These are phyloP conservation scores for Globisporangium spinosum DNA, from an alignment of 352 stramenopile species.

Conservation along the genomic window DNA sequence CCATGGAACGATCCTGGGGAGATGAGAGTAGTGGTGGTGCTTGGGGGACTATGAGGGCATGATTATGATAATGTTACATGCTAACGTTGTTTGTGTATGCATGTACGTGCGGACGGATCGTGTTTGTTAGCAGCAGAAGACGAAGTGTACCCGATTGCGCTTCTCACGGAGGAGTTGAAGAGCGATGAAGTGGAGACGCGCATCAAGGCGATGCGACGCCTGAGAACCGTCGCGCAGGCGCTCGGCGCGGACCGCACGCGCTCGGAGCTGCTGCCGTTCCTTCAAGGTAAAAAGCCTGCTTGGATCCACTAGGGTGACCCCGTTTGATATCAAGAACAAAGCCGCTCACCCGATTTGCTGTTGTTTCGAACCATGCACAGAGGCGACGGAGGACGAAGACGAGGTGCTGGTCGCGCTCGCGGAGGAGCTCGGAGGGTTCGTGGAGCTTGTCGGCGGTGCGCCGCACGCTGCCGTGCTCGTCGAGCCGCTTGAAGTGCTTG, in stretches of 20 bases:
- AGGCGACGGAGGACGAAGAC: conserved; percentile 91
- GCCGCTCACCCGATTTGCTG: neutral
- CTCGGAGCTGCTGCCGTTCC: conserved; percentile 86
- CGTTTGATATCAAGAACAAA: conserved; percentile 11
- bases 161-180: conserved; percentile 91
- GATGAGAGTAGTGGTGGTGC: neutral
- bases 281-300: conserved; percentile 44
- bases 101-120: neutral
- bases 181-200: conserved; percentile 90
- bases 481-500: conserved; percentile 89
- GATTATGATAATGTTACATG: neutral
- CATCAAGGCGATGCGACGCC: conserved; percentile 92
- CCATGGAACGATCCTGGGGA: neutral
- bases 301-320: neutral
- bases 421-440: conserved; percentile 87
- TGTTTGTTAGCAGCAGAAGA: conserved; percentile 38
- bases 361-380: conserved; percentile 20
- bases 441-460: conserved; percentile 84
- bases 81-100: neutral
- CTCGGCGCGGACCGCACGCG: conserved; percentile 83
- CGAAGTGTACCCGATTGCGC: conserved; percentile 84
- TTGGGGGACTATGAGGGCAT: neutral
- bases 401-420: conserved; percentile 91
- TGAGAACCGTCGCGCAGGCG: conserved; percentile 89
- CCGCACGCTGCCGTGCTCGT: conserved; percentile 68